A percentile compares a stretch with the other conserved stretches of the same genome.
phyloP scores from a whole-genome alignment of 2,329 filamentous ascomycete species.

The Ceratocystiopsis minuta region DNA sequence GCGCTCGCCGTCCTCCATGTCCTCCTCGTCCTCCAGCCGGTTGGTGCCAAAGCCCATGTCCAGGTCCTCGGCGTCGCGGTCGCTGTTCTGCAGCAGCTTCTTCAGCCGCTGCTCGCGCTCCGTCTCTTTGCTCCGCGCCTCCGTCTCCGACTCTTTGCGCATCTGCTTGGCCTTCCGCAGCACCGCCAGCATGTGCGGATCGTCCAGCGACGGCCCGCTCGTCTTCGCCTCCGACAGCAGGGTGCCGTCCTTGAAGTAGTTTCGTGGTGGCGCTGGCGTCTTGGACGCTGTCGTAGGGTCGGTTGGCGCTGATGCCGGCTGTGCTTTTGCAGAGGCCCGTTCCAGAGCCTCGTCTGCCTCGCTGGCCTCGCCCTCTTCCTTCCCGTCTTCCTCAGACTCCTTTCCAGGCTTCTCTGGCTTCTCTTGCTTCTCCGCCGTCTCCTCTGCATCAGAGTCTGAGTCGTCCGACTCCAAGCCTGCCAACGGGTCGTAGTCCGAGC shows the following conservation, averaged over 20 bases:
- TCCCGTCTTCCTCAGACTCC: constrained; percentile 6
- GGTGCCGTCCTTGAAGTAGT: constrained; percentile 46
- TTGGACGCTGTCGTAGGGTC: background rate
- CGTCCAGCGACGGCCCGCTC: constrained; percentile 40
- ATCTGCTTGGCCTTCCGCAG: constrained; percentile 68
- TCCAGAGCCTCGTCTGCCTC: constrained; percentile 7
- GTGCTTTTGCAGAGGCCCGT: too few relatives aligned
- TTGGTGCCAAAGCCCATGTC: constrained; percentile 89
- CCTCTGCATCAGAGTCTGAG: constrained; percentile 19
- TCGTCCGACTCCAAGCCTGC: constrained; percentile 33
- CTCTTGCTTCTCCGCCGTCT: background rate
- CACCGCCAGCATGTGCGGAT: constrained; percentile 66
- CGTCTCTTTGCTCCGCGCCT: constrained; percentile 22
- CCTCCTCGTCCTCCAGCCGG: constrained; percentile 74
- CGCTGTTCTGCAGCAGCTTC: constrained; percentile 54
- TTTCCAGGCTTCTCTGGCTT: constrained; percentile 8
- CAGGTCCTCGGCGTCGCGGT: constrained; percentile 75
- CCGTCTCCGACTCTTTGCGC: constrained; percentile 26
- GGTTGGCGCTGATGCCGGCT: constrained; percentile 11
- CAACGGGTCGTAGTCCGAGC: constrained; percentile 49
- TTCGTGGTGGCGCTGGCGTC: constrained; percentile 20
- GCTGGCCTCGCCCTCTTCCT: constrained; percentile 2
- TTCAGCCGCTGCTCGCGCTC: constrained; percentile 49
- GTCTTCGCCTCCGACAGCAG: constrained; percentile 30
- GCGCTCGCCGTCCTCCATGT: constrained; percentile 43